Conservation (phyloP, 2,329 filamentous ascomycete genomes). For the Fusarium algeriense region DNA sequence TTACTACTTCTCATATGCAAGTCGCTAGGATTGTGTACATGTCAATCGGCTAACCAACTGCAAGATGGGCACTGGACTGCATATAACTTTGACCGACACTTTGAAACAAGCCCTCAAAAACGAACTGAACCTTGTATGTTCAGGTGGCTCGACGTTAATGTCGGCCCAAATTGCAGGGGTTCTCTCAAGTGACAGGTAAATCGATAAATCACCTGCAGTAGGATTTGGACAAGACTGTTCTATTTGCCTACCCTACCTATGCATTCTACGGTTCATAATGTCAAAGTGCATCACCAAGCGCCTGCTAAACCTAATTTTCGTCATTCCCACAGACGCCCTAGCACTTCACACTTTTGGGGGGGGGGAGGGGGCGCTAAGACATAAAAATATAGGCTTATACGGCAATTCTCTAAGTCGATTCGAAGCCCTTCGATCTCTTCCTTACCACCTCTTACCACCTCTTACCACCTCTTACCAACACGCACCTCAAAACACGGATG, state of each 20-base stretch:
- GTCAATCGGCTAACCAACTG: slow-evolving; percentile 4
- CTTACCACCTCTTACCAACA: too few species aligned
- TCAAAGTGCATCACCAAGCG: slow-evolving; percentile 18
- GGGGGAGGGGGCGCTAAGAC: too few species aligned
- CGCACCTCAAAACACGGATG: background rate
- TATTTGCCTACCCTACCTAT: background rate
- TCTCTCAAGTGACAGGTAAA: slow-evolving; percentile 8
- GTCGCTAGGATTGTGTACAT: slow-evolving; percentile 26
- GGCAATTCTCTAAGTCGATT: background rate
- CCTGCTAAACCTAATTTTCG: slow-evolving; percentile 6
- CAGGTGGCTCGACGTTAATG: background rate
- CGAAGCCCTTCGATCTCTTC: background rate
- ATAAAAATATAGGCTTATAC: background rate
- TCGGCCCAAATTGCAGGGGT: slow-evolving; percentile 10
- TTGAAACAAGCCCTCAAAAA: slow-evolving; percentile 9
- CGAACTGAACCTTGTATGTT: slow-evolving; percentile 13
- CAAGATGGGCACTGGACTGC: background rate
- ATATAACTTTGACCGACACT: slow-evolving; percentile 30
- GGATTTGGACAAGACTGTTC: background rate
- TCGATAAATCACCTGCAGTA: background rate
- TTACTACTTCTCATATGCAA: slow-evolving; percentile 27
- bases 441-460: background rate
- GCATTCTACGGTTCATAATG: background rate
- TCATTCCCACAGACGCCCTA: background rate
- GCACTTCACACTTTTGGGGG: background rate